Conservation (phyloP, 2,329 filamentous ascomycete genomes). For the Thielaviopsis musarum region DNA sequence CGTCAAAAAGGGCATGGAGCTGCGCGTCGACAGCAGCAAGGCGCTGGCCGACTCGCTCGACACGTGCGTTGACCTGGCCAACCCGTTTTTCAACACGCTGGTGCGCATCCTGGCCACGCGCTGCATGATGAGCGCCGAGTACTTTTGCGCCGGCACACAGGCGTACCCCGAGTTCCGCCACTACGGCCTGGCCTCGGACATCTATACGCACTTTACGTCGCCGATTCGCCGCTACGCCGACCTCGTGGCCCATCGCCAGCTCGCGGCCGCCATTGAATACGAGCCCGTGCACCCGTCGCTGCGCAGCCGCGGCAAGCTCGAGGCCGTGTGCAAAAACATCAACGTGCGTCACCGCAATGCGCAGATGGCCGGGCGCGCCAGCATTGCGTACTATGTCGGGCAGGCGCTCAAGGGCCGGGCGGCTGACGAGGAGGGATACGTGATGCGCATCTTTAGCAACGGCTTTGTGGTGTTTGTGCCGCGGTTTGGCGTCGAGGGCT, state of each 20-base stretch:
- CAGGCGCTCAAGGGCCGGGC: slow-evolving; percentile 58
- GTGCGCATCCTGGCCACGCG: slow-evolving; percentile 94
- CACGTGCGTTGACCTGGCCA: slow-evolving; percentile 55
- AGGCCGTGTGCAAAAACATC: slow-evolving; percentile 95
- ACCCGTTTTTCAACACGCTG: slow-evolving; percentile 97
- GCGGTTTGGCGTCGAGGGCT: slow-evolving; percentile 82
- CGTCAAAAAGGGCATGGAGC: slow-evolving; percentile 64
- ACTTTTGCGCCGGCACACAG: slow-evolving; percentile 90
- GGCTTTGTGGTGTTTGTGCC: slow-evolving; percentile 95
- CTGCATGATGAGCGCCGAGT: slow-evolving; percentile 98
- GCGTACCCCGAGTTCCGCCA: slow-evolving; percentile 89
- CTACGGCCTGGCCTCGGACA: slow-evolving; percentile 88
- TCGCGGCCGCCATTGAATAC: slow-evolving; percentile 90
- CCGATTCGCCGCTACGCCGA: slow-evolving; percentile 97
- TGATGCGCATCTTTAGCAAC: slow-evolving; percentile 96
- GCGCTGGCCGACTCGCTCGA: slow-evolving; percentile 91
- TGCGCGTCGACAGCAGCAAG: slow-evolving; percentile 72
- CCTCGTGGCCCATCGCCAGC: slow-evolving; percentile 80
- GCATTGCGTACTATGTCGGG: slow-evolving; percentile 94
- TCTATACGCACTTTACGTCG: slow-evolving; percentile 97
- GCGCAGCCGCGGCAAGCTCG: slow-evolving; percentile 67
- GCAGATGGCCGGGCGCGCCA: slow-evolving; percentile 83
- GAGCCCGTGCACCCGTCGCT: slow-evolving; percentile 68
- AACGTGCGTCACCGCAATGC: slow-evolving; percentile 95
- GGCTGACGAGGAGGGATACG: slow-evolving; percentile 71